Conservation (phyloP, 139 green algal species). For the Tetraselmis chui region DNA sequence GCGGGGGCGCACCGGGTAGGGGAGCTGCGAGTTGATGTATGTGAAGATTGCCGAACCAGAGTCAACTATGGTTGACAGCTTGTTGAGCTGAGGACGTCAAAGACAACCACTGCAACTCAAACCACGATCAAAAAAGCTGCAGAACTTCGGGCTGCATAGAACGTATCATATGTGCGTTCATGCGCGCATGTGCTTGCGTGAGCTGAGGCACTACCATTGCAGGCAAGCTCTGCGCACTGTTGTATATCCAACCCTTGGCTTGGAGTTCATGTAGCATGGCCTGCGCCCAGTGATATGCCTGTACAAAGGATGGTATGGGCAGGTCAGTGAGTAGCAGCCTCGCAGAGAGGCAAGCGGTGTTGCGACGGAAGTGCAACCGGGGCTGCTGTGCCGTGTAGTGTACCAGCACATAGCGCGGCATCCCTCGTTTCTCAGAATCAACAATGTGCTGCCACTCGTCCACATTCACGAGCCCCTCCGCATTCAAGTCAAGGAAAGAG, state of each 20-base stretch:
- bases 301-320: not conserved
- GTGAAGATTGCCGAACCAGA: conserved; percentile 22
- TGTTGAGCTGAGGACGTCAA: conserved; percentile 1
- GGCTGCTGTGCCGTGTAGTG: conserved; percentile 4
- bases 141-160: too few species aligned
- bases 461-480: conserved; percentile 23
- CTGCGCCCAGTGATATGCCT: conserved; percentile 20
- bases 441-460: conserved; percentile 27
- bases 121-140: too few species aligned
- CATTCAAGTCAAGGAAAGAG: conserved; percentile 6
- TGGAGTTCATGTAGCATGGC: conserved; percentile 14
- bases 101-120: too few species aligned
- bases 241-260: conserved; percentile 8
- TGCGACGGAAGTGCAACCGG: too few species aligned
- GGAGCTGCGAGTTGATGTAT: conserved; percentile 23
- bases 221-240: conserved; percentile 10
- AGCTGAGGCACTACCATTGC: conserved; percentile 7
- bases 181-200: too few species aligned
- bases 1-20: conserved; percentile 7
- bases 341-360: too few species aligned
- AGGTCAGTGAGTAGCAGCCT: too few species aligned
- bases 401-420: conserved; percentile 22
- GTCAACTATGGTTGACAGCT: conserved; percentile 19
- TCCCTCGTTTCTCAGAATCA: conserved; percentile 11
- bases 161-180: too few species aligned